Evolutionary conservation across 345 rosid species (phyloP), one percentile per base, ranked within the genome.

Genomic region (Pugionium cornutum): DNA sequence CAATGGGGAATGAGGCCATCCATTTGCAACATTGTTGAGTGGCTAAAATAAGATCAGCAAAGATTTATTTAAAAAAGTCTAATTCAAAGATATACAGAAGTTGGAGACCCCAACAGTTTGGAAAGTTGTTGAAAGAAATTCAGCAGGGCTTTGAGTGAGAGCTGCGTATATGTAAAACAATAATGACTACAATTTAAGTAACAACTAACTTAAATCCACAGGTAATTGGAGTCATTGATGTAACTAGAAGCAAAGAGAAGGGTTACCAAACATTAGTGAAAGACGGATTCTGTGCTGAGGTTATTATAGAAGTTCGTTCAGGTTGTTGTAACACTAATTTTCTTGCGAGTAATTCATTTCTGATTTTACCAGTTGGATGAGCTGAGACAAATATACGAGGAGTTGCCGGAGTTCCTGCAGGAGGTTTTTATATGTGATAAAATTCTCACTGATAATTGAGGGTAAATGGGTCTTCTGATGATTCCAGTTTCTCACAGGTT

Each of bases 211-310:
- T 62, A 53, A 26, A 64, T 26, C 51, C 62, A 30, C 74, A 92
- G 98, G 95, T 86, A 45, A 85, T 86, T 63, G 98, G 98, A 58
- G 95, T 89, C 58, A 76, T 89, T 79, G 98, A 92, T 80, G 81
- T 80, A 53, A 79, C 79, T 58, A 88, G 97, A 86, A 78, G 79
- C 69, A 88, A 88, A 79, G 95, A 88, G 70, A 88, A 83, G 73
- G 88, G 95, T 54, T 92, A 88, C 61, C 86, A 76, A 68, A 92
- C 97, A 62, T 61, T 89, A 45, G 97, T 92, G 63, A 92, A 85
- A 76, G 98, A 92, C 27, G 86, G 88, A 57, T 88, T 92, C 76
- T 92, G 96, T 75, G 83, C 86, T 46, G 97, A 92, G 98, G 98
- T 92, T 78, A 77, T 29, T 6, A 11, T 43, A 58, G 30, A 66